Base-by-base conservation (phyloP, 345 rosid species). In the Carallia brachiata region DNA sequence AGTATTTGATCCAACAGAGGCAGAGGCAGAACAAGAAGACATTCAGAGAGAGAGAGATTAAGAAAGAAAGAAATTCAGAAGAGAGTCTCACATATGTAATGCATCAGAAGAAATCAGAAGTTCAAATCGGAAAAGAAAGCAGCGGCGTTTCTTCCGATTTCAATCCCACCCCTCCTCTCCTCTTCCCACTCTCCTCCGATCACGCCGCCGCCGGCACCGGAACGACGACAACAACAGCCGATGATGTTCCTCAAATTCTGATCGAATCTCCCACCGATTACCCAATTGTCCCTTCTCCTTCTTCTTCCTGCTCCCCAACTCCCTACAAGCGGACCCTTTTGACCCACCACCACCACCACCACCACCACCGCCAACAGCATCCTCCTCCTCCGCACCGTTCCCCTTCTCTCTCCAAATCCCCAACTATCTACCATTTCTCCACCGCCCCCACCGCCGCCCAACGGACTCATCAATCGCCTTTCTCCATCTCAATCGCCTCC, bases 91-190 rank as follows among this genome's bases (percentile, higher is more conserved):
- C 75, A 27, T 77, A 83, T 88, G 90, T 91, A 84, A 93, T 93
- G 98, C 98, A 91, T 93, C 98, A 89, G 84, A 93, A 93, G 94
- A 93, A 89, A 86, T 93, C 98, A 69, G 97, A 93, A 86, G 85
- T 74, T 79, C 98, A 91, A 88, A 93, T 93, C 98, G 97, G 98
- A 87, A 93, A 83, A 89, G 98, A 93, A 88, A 93, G 97, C 92
- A 84, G 73, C 84, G 98, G 98, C 97, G 75, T 93, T 92, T 91
- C 98, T 88, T 93, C 96, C 96, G 98, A 87, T 93, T 93, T 75
- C 76, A 88, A 85, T 48, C 96, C 95, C 0, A 81, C 85, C 39
- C 93, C 90, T 5, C 86, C 85, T 44, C 80, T 81, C 36, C 75
- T 80, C 15, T 66, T 78, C 76, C 70, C 50, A 18, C 70, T 2